Evolutionary conservation across 257 asterid species (phyloP).

Genomic region (Capsicum rhomboideum): DNA sequence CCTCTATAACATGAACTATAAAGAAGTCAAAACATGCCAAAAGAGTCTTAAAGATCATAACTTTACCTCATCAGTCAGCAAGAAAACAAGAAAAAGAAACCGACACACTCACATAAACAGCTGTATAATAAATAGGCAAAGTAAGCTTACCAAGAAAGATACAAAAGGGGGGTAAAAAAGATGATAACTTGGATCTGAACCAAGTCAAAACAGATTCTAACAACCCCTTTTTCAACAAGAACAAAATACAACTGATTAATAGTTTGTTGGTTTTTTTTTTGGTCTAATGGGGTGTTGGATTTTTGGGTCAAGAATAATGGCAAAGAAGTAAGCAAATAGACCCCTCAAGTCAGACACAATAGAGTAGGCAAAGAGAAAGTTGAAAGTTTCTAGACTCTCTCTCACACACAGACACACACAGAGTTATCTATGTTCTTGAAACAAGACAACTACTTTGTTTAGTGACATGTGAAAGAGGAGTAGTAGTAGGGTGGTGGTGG

Average conservation of each 20-base stretch:
- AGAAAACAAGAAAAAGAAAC: background rate
- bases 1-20: background rate
- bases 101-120: background rate
- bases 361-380: background rate
- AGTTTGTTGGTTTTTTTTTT: no score
- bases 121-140: background rate
- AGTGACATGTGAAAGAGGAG: no score
- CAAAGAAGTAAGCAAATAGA: background rate
- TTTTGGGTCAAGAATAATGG: background rate
- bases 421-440: background rate
- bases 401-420: background rate
- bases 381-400: no score
- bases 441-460: background rate
- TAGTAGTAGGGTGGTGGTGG: background rate
- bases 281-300: background rate
- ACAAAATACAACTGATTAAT: background rate
- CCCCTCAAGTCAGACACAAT: background rate
- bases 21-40: background rate
- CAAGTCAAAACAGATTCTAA: background rate
- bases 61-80: background rate
- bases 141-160: background rate
- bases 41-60: background rate
- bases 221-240: background rate
- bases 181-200: slow-evolving; percentile 1
- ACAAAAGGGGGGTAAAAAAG: background rate